Base-by-base conservation (phyloP, 768 basidiomycete genomes). In the Aureoboletus auriporus region DNA sequence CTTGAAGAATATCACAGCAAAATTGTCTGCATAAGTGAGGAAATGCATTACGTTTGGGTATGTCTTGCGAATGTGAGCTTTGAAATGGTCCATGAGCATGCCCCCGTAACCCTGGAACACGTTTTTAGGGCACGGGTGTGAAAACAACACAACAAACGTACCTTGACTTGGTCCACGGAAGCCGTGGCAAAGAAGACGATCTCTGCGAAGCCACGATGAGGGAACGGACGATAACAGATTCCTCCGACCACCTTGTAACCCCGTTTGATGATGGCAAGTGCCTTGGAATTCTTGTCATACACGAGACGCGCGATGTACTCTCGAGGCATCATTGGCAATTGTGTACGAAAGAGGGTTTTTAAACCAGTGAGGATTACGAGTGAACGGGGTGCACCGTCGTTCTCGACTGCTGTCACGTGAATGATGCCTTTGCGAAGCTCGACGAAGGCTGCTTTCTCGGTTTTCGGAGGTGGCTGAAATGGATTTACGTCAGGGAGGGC, bases 171-270 rank as follows among this genome's bases (percentile, higher is more conserved):
- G 67, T 95, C 93, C 6, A 89, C 90, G 29, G 90, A 93, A 26
- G 93, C 90, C 7, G 95, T 95, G 0, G 96, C 96, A 63, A 97
- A 98, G 70, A 99, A 99, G 7, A 96, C 94, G 60, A 99, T 98
- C 68, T 99, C 96, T 28, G 94, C 93, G 60, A 99, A 99, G 14
- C 86, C 84, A 53, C 94, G 80, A 60, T 92, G 93, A 31, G 91
- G 86, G 63, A 99, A 98, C 2, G 95, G 95, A 30, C 96, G 80
- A 69, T 89, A 99, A 63, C 93, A 95, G 55, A 99, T 98, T 5
- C 96, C 96, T 20, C 94, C 95, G 3, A 97, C 95, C 37, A 98
- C 95, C 62, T 94, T 94, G 67, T 83, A 86, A 0, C 96, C 96
- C 23, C 86, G 78, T 69, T 97, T 97, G 62, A 96, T 85, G 62